A percentile compares a stretch with the other conserved stretches of the same genome.
phyloP scores from a whole-genome alignment of 2,329 filamentous ascomycete species.

The Rutstroemia sp. region DNA sequence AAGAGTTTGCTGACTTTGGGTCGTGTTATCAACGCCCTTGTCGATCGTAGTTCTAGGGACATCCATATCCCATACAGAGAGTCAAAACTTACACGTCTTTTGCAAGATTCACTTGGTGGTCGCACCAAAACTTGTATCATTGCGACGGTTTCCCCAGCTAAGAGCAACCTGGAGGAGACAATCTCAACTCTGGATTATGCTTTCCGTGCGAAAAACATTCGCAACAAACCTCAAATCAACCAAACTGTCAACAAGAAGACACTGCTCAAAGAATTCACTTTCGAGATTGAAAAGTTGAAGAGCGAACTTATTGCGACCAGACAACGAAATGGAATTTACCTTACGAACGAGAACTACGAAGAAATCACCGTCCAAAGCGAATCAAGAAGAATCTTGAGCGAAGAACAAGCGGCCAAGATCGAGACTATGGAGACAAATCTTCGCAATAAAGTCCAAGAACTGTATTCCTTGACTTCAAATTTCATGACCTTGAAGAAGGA shows the following conservation, averaged over 20 bases:
- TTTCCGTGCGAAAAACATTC: slow-evolving; percentile 96
- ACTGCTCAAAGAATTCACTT: slow-evolving; percentile 78
- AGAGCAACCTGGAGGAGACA: slow-evolving; percentile 93
- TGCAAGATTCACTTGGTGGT: slow-evolving; percentile 95
- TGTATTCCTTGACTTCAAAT: slow-evolving; percentile 77
- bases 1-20: slow-evolving; percentile 93
- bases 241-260: slow-evolving; percentile 90
- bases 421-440: slow-evolving; percentile 87
- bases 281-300: slow-evolving; percentile 91
- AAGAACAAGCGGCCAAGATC: slow-evolving; percentile 88
- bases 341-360: slow-evolving; percentile 83
- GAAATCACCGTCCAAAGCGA: slow-evolving; percentile 89
- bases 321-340: slow-evolving; percentile 90
- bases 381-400: slow-evolving; percentile 80
- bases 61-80: slow-evolving; percentile 83
- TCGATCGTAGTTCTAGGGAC: slow-evolving; percentile 61
- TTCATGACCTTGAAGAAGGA: slow-evolving; percentile 88
- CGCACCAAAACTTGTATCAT: slow-evolving; percentile 98
- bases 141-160: slow-evolving; percentile 88
- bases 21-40: slow-evolving; percentile 93
- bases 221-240: slow-evolving; percentile 95
- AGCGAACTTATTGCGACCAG: slow-evolving; percentile 87
- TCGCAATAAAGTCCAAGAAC: slow-evolving; percentile 87
- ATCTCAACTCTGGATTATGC: slow-evolving; percentile 98
- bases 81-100: slow-evolving; percentile 86